Evolutionary conservation across 768 basidiomycete species (phyloP), one percentile per base, ranked within the genome.

Genomic region (Collybia mongolica): DNA sequence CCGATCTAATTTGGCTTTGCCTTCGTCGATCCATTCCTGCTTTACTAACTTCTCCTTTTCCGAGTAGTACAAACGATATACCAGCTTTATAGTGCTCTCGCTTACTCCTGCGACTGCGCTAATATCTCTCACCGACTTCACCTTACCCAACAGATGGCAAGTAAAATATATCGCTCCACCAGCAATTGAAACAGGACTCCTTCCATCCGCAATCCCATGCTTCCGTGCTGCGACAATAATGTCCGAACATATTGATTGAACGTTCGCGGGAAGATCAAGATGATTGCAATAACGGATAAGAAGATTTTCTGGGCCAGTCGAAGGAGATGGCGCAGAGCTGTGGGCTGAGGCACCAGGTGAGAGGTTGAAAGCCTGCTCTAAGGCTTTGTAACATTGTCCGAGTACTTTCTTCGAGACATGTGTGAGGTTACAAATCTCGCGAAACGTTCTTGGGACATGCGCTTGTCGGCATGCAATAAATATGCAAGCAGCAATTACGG

Each of bases 111-210:
- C 95, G 9, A 98, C 92, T 14, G 77, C 73, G 54, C 89, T 89
- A 62, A 99, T 94, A 61, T 98, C 93, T 69, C 84, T 84, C 42
- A 88, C 79, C 19, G 83, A 78, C 69, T 90, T 92, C 22, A 72
- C 60, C 60, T 83, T 82, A 46, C 87, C 91, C 60, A 95, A 75
- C 38, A 98, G 64, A 56, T 86, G 78, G 62, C 90, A 90, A 24
- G 91, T 90, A 70, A 98, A 98, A 72, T 89, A 93, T 52, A 99
- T 93, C 17, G 93, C 91, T 36, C 92, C 93, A 37, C 93, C 92
- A n/a, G 96, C 97, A 57, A 99, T 94, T n/a, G 97, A 97, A 45
- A 98, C 90, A 1, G 96, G 96, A 60, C 86, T 92, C 54, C 97
- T 78, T 20, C 97, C 97, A 63, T 94, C 93, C 28, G 94, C 93